Evolutionary conservation across 1,284 basidiomycete genomes (phyloP).

Genomic region (Apiotrichum mycotoxinovorans): DNA sequence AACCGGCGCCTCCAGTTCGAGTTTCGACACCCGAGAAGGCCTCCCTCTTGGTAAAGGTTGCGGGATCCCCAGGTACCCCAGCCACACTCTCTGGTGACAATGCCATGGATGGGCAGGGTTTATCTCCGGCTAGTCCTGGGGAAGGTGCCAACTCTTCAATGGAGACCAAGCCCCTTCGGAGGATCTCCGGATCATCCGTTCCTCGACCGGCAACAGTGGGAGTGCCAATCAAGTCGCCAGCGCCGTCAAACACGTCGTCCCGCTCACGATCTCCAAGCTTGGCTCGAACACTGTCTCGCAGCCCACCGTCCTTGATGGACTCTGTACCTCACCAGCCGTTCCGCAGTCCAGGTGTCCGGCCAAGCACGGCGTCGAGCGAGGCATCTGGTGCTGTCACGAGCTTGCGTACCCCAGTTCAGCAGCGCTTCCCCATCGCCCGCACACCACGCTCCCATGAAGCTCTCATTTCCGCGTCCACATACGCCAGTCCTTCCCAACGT

Average conservation of each 20-base stretch:
- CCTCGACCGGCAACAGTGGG: not conserved
- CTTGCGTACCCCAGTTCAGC: slow-evolving; percentile 11
- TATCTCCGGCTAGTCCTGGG: no score
- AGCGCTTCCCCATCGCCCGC: not conserved
- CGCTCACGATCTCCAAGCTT: slow-evolving; percentile 16
- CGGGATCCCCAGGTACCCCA: no score
- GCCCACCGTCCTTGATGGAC: slow-evolving; percentile 18
- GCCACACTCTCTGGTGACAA: no score
- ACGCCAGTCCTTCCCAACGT: not conserved
- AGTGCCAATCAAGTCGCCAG: not conserved
- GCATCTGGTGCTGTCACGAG: slow-evolving; percentile 6
- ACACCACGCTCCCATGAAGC: not conserved
- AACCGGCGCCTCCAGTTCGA: no score
- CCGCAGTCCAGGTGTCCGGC: slow-evolving; percentile 8
- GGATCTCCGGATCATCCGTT: not conserved
- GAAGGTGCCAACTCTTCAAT: no score
- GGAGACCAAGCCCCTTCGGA: not conserved
- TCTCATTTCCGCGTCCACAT: not conserved
- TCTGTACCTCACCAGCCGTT: slow-evolving; percentile 15
- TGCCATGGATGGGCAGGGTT: no score
- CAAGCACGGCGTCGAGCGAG: slow-evolving; percentile 20
- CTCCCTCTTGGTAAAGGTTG: no score
- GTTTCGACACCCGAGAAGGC: no score
- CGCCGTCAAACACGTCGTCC: not conserved
- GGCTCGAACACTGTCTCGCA: slow-evolving; percentile 14